These are phyloP conservation scores for Penicillium silybi DNA, from an alignment of 495 filamentous ascomycete genomes.

Conservation along the genomic window DNA sequence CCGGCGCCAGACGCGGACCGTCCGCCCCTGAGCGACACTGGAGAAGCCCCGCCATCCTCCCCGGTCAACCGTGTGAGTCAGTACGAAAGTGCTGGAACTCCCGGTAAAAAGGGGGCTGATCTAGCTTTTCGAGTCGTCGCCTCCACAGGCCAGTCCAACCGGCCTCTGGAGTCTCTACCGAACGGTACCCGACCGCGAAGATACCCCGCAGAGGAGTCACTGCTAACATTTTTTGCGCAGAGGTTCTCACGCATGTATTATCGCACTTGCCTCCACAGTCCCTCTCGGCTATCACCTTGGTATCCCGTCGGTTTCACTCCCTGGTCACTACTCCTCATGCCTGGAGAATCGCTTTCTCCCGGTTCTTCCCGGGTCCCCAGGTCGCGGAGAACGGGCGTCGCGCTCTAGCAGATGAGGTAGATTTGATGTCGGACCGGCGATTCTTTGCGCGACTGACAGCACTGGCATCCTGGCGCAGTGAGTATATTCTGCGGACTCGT, in stretches of 20 bases:
- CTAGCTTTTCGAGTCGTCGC: constrained; percentile 58
- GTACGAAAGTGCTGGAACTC: constrained; percentile 62
- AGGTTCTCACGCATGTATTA: constrained; percentile 87
- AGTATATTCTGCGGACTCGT: constrained; percentile 85
- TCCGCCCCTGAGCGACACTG: constrained; percentile 30
- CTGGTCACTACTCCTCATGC: constrained; percentile 85
- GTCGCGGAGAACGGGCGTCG: constrained; percentile 30
- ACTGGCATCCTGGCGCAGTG: constrained; percentile 83
- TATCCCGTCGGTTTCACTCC: constrained; percentile 77
- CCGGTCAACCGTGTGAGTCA: constrained; percentile 60
- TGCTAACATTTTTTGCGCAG: constrained; percentile 45
- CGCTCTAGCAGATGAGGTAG: constrained; percentile 28
- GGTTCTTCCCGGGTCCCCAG: constrained; percentile 77
- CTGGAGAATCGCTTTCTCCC: constrained; percentile 84
- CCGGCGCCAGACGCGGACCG: constrained; percentile 24
- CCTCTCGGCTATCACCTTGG: constrained; percentile 69
- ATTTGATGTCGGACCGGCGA: constrained; percentile 62
- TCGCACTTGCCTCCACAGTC: constrained; percentile 82
- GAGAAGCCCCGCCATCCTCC: constrained; percentile 31
- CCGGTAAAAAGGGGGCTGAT: constrained; percentile 43
- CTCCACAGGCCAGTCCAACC: constrained; percentile 46
- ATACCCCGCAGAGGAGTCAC: not conserved
- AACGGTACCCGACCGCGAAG: constrained; percentile 59
- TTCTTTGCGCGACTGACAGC: constrained; percentile 75
- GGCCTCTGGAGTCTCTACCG: constrained; percentile 64